Evolutionary conservation across 257 asterid genomes (phyloP), one percentile per base, ranked within the genome.

Genomic region (Linaria vulgaris): DNA sequence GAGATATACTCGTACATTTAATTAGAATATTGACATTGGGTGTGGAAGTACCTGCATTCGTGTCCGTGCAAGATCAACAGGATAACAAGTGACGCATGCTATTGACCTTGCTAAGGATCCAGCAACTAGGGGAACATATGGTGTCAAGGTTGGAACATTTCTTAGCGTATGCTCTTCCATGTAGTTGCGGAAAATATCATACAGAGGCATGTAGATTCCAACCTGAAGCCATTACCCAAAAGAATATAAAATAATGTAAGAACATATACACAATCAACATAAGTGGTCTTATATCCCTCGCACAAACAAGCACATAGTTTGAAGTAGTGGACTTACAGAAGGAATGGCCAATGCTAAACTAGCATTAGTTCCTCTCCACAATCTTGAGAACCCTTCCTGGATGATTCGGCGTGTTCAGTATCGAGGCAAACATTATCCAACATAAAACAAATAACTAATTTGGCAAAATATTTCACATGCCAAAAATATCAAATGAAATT

Each of bases 321-420:
- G 25, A 59, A 27, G 22, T 51, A 8, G 47, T 59, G 16, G 23
- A 69, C 99, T 71, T 76, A 94, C 99, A n/a, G 97, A 77, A 21
- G 99, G 99, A 53, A 89, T 59, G 17, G 99, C 99, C 76, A 87
- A 66, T 66, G 94, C 84, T 79, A 90, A 80, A 76, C 99, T 85
- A 37, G 99, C 99, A 78, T 77, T 76, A 56, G 99, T 92, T 78
- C 99, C 99, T 75, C 96, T 80, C 99, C 99, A 94, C 66, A 94
- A 74, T 77, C 79, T 79, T 51, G 82, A 64, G 50, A 87, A 72
- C 64, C 97, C 96, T 84, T 90, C 96, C 97, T 90, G 86, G 67
- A 80, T 48, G 72, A 46, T 68, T 61, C 45, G 50, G 38, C 13
- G 37, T 34, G 72, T 54, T 76, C 56, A 63, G 74, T 13, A 60